Conservation (phyloP, 495 filamentous ascomycete genomes). For the Penicillium herquei region DNA sequence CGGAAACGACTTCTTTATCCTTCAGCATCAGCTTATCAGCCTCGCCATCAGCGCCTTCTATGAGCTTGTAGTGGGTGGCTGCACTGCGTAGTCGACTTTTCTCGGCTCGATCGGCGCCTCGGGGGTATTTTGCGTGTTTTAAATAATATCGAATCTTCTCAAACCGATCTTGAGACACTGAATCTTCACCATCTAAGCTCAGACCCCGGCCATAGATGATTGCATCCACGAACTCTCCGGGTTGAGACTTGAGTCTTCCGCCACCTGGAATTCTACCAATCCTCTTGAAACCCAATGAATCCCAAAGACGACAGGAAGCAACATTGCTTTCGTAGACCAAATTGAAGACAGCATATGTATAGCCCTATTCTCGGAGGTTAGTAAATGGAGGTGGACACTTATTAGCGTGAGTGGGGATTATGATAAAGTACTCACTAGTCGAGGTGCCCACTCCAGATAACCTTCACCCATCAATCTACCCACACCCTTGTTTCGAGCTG, state of each 20-base stretch:
- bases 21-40: slow-evolving; percentile 89
- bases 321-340: slow-evolving; percentile 97
- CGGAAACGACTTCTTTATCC: slow-evolving; percentile 94
- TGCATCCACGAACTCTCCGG: slow-evolving; percentile 81
- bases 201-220: slow-evolving; percentile 96
- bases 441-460: slow-evolving; percentile 93
- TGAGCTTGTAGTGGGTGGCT: slow-evolving; percentile 91
- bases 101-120: slow-evolving; percentile 89
- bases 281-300: slow-evolving; percentile 95
- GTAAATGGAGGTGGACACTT: too few species aligned
- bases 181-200: slow-evolving; percentile 73
- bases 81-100: slow-evolving; percentile 91
- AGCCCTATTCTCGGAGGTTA: slow-evolving; percentile 53
- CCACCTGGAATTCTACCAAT: slow-evolving; percentile 89
- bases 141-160: slow-evolving; percentile 98
- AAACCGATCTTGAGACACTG: slow-evolving; percentile 93
- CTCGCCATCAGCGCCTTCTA: slow-evolving; percentile 42
- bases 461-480: slow-evolving; percentile 91
- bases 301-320: slow-evolving; percentile 93
- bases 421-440: slow-evolving; percentile 55
- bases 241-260: slow-evolving; percentile 79
- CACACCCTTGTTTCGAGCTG: slow-evolving; percentile 83
- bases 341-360: slow-evolving; percentile 96
- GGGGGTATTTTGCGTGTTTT: slow-evolving; percentile 89
- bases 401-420: neutral